phyloP scores from a whole-genome alignment of 768 basidiomycete species.

The Inosperma sp. region DNA sequence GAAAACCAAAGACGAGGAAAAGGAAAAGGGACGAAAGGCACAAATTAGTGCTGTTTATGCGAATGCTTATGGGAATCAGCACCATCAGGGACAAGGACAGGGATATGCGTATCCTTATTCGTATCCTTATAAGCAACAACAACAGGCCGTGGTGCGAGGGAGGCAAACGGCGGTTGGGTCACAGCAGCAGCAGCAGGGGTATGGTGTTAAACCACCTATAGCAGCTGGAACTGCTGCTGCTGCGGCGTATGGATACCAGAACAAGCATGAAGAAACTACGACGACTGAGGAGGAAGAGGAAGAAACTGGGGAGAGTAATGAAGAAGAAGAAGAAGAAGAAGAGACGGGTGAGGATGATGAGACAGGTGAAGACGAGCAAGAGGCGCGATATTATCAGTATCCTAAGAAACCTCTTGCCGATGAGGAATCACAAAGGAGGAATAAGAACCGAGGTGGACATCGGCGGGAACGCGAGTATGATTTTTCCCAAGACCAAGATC shows the following conservation, averaged over 20 bases:
- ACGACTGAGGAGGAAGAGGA: constrained; percentile 17
- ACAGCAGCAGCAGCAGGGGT: too few relatives aligned
- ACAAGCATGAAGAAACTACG: constrained; percentile 14
- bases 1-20: too few relatives aligned
- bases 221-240: too few relatives aligned
- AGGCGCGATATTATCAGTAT: neutral
- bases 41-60: too few relatives aligned
- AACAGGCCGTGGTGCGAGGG: too few relatives aligned
- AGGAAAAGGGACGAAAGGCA: too few relatives aligned
- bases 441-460: neutral
- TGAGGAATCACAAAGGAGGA: neutral
- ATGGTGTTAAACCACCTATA: too few relatives aligned
- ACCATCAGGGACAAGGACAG: too few relatives aligned
- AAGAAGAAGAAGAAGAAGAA: constrained; percentile 19
- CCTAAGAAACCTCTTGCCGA: constrained; percentile 6
- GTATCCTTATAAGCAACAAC: constrained; percentile 12
- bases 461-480: constrained; percentile 2
- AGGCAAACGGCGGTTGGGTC: too few relatives aligned
- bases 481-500: neutral
- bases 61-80: too few relatives aligned
- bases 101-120: too few relatives aligned
- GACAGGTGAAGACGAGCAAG: constrained; percentile 10
- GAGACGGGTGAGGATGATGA: too few relatives aligned
- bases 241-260: constrained; percentile 7
- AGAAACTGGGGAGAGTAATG: constrained; percentile 20